A percentile compares a stretch with the other conserved stretches of the same genome.
These are phyloP conservation scores for Pogostemon cablin DNA, from an alignment of 257 asterid genomes.

Conservation along the genomic window DNA sequence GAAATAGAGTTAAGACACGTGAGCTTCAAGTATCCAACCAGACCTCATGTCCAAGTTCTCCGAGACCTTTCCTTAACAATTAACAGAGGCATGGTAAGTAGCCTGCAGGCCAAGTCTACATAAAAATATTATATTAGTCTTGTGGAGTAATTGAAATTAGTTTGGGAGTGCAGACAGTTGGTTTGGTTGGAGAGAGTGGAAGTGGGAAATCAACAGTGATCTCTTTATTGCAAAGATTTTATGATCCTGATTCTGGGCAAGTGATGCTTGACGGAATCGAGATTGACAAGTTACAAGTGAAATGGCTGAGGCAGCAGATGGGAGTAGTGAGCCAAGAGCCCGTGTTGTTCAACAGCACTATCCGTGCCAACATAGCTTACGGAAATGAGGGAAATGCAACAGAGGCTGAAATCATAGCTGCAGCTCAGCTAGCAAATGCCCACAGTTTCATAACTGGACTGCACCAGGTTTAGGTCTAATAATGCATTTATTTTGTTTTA, in stretches of 20 bases:
- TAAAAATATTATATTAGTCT: no score
- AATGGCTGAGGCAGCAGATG: slow-evolving; percentile 84
- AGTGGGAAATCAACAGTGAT: slow-evolving; percentile 85
- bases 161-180: slow-evolving; percentile 54
- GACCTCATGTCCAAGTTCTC: slow-evolving; percentile 70
- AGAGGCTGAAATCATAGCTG: slow-evolving; percentile 67
- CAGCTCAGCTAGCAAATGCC: slow-evolving; percentile 72
- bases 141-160: not conserved
- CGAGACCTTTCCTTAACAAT: slow-evolving; percentile 58
- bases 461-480: not conserved
- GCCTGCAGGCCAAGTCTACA: not conserved
- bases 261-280: slow-evolving; percentile 68
- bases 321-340: slow-evolving; percentile 92
- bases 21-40: slow-evolving; percentile 73
- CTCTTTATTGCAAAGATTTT: slow-evolving; percentile 70
- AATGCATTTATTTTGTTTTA: no score
- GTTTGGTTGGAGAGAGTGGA: slow-evolving; percentile 87
- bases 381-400: slow-evolving; percentile 70
- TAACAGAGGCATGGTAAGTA: slow-evolving; percentile 59
- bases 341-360: slow-evolving; percentile 61
- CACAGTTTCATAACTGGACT: slow-evolving; percentile 71
- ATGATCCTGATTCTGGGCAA: slow-evolving; percentile 66
- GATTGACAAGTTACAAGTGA: slow-evolving; percentile 61
- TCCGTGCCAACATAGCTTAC: slow-evolving; percentile 73
- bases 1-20: slow-evolving; percentile 66